Base-by-base conservation (phyloP, 768 basidiomycete species). In the Lactarius hatsudake region DNA sequence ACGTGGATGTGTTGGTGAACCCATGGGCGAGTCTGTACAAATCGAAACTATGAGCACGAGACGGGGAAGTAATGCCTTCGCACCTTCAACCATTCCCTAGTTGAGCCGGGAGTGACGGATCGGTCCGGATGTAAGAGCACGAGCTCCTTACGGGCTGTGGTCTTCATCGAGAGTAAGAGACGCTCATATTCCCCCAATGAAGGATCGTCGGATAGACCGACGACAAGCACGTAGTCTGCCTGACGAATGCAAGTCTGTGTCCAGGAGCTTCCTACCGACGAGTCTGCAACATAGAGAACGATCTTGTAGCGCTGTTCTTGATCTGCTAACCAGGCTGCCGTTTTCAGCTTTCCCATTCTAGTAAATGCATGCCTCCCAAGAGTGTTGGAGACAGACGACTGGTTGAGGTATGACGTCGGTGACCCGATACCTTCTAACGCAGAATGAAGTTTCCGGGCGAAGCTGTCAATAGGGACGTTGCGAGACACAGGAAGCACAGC, bases 161-260 rank as follows among this genome's bases (percentile, higher is more conserved):
- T 98, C 80, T 98, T 98, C 83, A 95, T 91, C 1, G 95, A 95
- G 51, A 98, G 81, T 26, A 99, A 78, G 4, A 98, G 80, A 62
- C 96, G 86, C 76, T 99, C 96, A 73, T 94, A 98, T 78, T 99
- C 97, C 15, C 97, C 97, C 7, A 94, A 80, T 23, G 84, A 84
- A 17, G 94, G 89, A 74, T 94, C 95, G 65, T 97, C 95, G 4
- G 93, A 96, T 86, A 96, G 90, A 9, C 93, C 95, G 62, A 96
- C 90, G 26, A 96, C 86, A 87, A 97, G 88, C 43, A 97, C 91
- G 74, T 87, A 96, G 78, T 98, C 95, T 18, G 95, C 95, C 87
- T 98, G 96, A 30, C 94, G 86, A 69, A 99, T 96, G 75, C 96
- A 98, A 0, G 95, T 98, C 77, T 98, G 91, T 36, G 96, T 98